phyloP scores from a whole-genome alignment of 345 rosid species.

The Gossypium ekmanianum region DNA sequence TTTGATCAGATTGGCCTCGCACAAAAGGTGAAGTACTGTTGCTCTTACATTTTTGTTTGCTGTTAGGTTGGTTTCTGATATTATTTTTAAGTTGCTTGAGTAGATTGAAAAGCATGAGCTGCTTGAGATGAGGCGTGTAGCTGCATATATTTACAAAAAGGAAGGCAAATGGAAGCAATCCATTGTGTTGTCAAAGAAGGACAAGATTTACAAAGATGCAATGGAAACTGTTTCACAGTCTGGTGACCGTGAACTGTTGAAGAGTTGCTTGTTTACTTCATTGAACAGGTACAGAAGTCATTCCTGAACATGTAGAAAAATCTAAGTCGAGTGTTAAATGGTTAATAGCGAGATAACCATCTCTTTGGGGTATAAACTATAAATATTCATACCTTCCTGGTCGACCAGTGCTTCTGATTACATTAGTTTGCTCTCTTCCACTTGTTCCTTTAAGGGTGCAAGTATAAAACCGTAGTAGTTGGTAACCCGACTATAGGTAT shows the following conservation, averaged over 20 bases:
- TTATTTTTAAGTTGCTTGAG: background rate
- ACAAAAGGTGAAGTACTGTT: background rate
- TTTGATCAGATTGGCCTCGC: background rate
- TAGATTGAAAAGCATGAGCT: background rate
- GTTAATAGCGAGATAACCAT: background rate
- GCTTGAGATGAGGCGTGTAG: background rate
- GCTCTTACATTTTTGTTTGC: background rate
- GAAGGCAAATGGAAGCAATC: background rate
- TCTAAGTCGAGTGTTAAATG: background rate
- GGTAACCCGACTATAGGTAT: background rate
- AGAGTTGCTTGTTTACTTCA: background rate
- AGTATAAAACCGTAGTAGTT: background rate
- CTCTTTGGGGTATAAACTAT: background rate
- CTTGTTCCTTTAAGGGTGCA: background rate
- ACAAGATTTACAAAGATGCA: background rate
- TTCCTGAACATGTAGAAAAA: background rate
- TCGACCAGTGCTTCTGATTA: too few species aligned
- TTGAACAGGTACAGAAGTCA: background rate
- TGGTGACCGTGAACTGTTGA: background rate
- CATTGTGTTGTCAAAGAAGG: background rate
- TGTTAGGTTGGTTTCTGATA: background rate
- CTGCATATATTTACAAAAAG: background rate
- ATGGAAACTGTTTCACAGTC: background rate
- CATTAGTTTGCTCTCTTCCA: background rate
- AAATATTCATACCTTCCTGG: too few species aligned